These are phyloP conservation scores for Dactylorhiza incarnata DNA, from an alignment of 106 monocot species.

Conservation along the genomic window DNA sequence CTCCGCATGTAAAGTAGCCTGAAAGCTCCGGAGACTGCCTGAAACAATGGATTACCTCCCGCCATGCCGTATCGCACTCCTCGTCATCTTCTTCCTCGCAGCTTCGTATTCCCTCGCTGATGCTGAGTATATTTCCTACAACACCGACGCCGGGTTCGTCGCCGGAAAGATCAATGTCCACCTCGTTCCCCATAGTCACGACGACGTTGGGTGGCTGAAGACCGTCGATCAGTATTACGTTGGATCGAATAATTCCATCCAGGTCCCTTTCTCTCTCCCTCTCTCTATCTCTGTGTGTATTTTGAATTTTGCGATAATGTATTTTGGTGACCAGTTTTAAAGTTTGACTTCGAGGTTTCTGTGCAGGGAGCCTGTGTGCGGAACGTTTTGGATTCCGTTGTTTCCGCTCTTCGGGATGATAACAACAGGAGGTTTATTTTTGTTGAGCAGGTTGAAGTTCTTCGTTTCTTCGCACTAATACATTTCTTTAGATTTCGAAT, in stretches of 20 bases:
- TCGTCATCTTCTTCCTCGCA: constrained; percentile 18
- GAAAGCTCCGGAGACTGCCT: no score
- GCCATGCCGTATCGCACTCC: neutral
- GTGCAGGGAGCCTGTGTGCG: constrained; percentile 32
- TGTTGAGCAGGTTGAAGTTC: constrained; percentile 29
- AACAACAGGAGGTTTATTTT: constrained; percentile 33
- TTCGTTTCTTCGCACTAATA: neutral
- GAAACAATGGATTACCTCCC: no score
- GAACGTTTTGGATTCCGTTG: constrained; percentile 37
- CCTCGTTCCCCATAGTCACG: constrained; percentile 67
- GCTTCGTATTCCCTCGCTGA: constrained; percentile 16
- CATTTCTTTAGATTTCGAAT: neutral
- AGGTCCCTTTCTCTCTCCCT: constrained; percentile 10
- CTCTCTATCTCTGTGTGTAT: neutral
- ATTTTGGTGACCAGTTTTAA: no score
- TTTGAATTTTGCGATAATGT: no score
- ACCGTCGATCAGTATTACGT: constrained; percentile 16
- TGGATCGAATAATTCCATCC: constrained; percentile 75
- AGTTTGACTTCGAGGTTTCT: neutral
- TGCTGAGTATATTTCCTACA: constrained; percentile 70
- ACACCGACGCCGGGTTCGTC: constrained; percentile 75
- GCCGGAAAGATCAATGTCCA: constrained; percentile 88
- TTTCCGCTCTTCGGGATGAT: constrained; percentile 23
- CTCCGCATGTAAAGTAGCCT: no score
- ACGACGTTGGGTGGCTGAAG: constrained; percentile 81